Conservation (phyloP, 2,329 filamentous ascomycete species). For the Blastomyces gilchristii region DNA sequence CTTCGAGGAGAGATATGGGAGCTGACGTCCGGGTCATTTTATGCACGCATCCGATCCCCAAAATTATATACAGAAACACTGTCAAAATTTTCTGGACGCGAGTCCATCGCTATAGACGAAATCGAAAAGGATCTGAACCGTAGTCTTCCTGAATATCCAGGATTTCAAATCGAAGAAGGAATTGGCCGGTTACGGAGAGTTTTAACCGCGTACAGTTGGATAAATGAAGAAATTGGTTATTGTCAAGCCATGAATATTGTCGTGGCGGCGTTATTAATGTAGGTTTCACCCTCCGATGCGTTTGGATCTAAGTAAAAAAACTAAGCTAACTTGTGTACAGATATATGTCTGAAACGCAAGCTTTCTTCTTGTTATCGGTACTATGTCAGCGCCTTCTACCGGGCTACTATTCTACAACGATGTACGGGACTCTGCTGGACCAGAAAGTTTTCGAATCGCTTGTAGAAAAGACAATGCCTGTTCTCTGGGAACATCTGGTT, state of each 20-base stretch:
- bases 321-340: slow-evolving; percentile 27
- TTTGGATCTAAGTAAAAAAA: neutral
- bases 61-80: slow-evolving; percentile 76
- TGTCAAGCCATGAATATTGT: slow-evolving; percentile 99
- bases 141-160: slow-evolving; percentile 91
- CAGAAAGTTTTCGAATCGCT: slow-evolving; percentile 96
- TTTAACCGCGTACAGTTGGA: slow-evolving; percentile 95
- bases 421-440: slow-evolving; percentile 95
- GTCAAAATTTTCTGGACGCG: slow-evolving; percentile 68
- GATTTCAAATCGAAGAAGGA: slow-evolving; percentile 91
- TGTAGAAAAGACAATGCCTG: slow-evolving; percentile 98
- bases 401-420: slow-evolving; percentile 96
- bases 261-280: slow-evolving; percentile 89
- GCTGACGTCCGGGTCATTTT: slow-evolving; percentile 81
- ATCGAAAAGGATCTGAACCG: slow-evolving; percentile 98
- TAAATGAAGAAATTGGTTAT: slow-evolving; percentile 88
- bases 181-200: slow-evolving; percentile 83
- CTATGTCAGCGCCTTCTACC: slow-evolving; percentile 88
- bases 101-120: slow-evolving; percentile 93
- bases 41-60: slow-evolving; percentile 75
- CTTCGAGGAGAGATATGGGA: slow-evolving; percentile 95
- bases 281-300: slow-evolving; percentile 24
- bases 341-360: slow-evolving; percentile 93
- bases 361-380: slow-evolving; percentile 85
- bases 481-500: slow-evolving; percentile 95